These are phyloP conservation scores for Amanita inopinata DNA, from an alignment of 768 basidiomycete species.

Conservation along the genomic window DNA sequence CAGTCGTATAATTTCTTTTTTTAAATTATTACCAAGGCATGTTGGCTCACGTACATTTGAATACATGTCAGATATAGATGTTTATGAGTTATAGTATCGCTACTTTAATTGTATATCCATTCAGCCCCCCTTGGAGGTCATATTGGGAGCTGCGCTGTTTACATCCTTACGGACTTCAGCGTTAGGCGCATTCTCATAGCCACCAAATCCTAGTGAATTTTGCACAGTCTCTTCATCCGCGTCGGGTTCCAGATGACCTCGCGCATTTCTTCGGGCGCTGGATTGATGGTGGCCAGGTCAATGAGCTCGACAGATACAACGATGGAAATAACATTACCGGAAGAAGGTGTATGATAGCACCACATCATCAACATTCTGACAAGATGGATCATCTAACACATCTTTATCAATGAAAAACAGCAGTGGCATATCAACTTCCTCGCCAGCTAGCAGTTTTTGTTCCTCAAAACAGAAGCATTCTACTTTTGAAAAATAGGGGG, in stretches of 20 bases:
- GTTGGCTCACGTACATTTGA: no score
- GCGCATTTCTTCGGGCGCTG: constrained; percentile 79
- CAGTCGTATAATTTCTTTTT: no score
- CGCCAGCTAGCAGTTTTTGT: constrained; percentile 86
- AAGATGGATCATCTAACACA: constrained; percentile 84
- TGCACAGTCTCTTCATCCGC: constrained; percentile 74
- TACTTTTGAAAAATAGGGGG: constrained; percentile 98
- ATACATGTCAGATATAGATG: no score
- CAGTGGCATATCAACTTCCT: constrained; percentile 97
- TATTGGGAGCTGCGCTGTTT: no score
- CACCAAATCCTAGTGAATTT: constrained; percentile 66
- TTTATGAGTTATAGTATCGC: no score
- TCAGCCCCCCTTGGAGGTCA: no score
- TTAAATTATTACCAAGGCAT: no score
- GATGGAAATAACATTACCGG: constrained; percentile 52
- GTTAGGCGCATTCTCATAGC: constrained; percentile 47
- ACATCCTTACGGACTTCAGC: constrained; percentile 14
- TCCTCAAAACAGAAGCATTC: constrained; percentile 99
- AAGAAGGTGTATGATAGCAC: constrained; percentile 98
- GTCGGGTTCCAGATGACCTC: constrained; percentile 87
- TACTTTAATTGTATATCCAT: no score
- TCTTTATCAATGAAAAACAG: constrained; percentile 99
- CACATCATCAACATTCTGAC: constrained; percentile 80
- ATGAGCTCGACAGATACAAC: no score
- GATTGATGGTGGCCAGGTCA: no score